phyloP scores from a whole-genome alignment of 805 yeast species.

The Jamesozyma lodderae region DNA sequence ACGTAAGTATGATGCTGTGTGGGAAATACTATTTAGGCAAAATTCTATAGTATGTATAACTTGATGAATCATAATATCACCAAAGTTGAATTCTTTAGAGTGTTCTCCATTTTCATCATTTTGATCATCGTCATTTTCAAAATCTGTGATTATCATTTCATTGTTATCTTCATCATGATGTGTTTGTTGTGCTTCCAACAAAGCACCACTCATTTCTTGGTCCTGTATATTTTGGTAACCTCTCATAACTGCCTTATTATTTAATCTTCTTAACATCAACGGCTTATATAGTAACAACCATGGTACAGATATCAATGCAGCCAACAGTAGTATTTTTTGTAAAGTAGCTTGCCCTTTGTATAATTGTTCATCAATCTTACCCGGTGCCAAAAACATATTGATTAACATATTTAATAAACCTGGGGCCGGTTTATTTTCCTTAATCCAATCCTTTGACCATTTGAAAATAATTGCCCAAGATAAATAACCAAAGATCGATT shows the following conservation, averaged over 20 bases:
- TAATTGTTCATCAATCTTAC: slow-evolving; percentile 69
- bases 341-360: slow-evolving; percentile 71
- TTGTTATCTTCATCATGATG: slow-evolving; percentile 33
- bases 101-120: slow-evolving; percentile 29
- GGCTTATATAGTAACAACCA: slow-evolving; percentile 86
- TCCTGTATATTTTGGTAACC: slow-evolving; percentile 37
- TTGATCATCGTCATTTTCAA: slow-evolving; percentile 33
- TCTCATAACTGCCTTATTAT: slow-evolving; percentile 30
- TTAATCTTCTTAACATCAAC: slow-evolving; percentile 50
- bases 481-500: slow-evolving; percentile 89
- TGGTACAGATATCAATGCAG: slow-evolving; percentile 88
- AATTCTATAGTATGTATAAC: slow-evolving; percentile 96
- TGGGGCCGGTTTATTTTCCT: slow-evolving; percentile 71
- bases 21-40: slow-evolving; percentile 95
- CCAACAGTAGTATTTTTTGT: slow-evolving; percentile 59
- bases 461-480: slow-evolving; percentile 81
- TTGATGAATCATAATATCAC: slow-evolving; percentile 93
- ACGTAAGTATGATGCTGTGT: slow-evolving; percentile 93
- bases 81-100: slow-evolving; percentile 60
- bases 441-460: slow-evolving; percentile 91
- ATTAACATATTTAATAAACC: slow-evolving; percentile 90
- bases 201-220: slow-evolving; percentile 25
- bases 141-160: slow-evolving; percentile 36
- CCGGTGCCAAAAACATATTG: slow-evolving; percentile 92
- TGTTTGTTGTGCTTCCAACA: slow-evolving; percentile 9